Evolutionary conservation across 345 rosid species (phyloP).

Genomic region (Mercurialis annua): DNA sequence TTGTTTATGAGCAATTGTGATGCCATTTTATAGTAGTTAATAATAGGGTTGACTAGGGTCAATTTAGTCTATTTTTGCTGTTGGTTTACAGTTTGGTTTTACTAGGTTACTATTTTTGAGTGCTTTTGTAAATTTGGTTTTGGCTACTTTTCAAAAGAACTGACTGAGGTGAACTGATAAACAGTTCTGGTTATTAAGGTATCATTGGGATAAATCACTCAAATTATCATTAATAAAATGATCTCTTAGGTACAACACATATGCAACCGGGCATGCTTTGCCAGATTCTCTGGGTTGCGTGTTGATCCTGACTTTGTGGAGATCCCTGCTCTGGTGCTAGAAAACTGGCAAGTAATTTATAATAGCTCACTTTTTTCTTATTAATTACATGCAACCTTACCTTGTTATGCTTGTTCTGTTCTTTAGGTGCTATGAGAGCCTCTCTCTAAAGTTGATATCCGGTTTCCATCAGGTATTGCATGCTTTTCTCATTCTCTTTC

Average conservation of each 20-base stretch:
- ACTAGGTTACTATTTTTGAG: too few relatives aligned
- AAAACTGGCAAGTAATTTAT: constrained; percentile 56
- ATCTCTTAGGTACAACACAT: constrained; percentile 73
- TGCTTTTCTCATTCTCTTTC: constrained; percentile 7
- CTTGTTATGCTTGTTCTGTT: constrained; percentile 19
- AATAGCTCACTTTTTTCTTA: constrained; percentile 7
- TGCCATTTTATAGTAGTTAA: background rate
- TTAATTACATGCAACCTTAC: constrained; percentile 8
- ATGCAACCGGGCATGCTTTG: constrained; percentile 87
- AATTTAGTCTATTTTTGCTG: too few relatives aligned
- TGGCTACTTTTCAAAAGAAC: too few relatives aligned
- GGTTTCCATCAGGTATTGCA: constrained; percentile 85
- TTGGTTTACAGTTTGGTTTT: too few relatives aligned
- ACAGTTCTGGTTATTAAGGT: too few relatives aligned
- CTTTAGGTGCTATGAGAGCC: constrained; percentile 89
- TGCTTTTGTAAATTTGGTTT: too few relatives aligned
- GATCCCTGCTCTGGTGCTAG: constrained; percentile 79
- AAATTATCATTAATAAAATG: constrained; percentile 16
- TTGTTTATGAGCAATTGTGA: background rate
- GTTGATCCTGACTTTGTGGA: constrained; percentile 91
- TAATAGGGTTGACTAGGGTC: too few relatives aligned
- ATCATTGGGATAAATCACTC: background rate
- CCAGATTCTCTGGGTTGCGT: constrained; percentile 80
- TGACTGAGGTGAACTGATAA: too few relatives aligned
- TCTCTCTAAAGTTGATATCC: constrained; percentile 81